Evolutionary conservation across 108 stramenopile species (phyloP).

Genomic region (Pelagomonas calceolata): DNA sequence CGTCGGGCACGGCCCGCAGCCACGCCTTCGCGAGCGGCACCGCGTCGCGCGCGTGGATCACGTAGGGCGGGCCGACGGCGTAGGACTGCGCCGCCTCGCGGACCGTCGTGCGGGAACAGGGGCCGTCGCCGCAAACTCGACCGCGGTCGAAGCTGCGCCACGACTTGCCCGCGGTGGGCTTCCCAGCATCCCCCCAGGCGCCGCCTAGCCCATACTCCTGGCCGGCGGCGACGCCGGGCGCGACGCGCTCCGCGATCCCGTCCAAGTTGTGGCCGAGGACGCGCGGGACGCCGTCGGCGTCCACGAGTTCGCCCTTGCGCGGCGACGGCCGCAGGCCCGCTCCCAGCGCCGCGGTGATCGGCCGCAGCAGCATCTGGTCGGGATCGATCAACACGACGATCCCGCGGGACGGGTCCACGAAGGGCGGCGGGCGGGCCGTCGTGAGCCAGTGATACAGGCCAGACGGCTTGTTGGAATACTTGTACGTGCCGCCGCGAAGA

Average conservation of each 20-base stretch:
- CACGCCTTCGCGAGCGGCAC: slow-evolving; percentile 3
- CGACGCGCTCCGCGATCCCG: not conserved
- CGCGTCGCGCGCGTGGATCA: not conserved
- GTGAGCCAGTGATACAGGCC: slow-evolving; percentile 70
- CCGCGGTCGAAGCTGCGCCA: not conserved
- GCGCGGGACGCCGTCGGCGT: not conserved
- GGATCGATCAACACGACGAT: slow-evolving; percentile 32
- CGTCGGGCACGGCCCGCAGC: not conserved
- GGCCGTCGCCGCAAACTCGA: slow-evolving; percentile 2
- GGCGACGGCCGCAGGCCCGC: not conserved
- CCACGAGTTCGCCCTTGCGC: slow-evolving; percentile 14
- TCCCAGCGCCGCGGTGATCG: slow-evolving; percentile 18
- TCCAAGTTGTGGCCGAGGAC: not conserved
- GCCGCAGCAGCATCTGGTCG: slow-evolving; percentile 33
- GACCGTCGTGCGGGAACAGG: slow-evolving; percentile 10
- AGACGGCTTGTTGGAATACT: slow-evolving; percentile 85
- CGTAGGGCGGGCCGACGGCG: slow-evolving; percentile 14
- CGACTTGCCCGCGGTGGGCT: not conserved
- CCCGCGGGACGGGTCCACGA: not conserved
- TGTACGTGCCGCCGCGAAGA: slow-evolving; percentile 32
- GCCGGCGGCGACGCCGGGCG: not conserved
- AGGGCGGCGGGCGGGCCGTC: slow-evolving; percentile 44
- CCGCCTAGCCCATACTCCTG: slow-evolving; percentile 14
- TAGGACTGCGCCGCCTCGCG: slow-evolving; percentile 2
- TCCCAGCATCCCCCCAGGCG: slow-evolving; percentile 4